Base-by-base conservation (phyloP, 345 rosid genomes). In the Eucalyptus lansdowneana region DNA sequence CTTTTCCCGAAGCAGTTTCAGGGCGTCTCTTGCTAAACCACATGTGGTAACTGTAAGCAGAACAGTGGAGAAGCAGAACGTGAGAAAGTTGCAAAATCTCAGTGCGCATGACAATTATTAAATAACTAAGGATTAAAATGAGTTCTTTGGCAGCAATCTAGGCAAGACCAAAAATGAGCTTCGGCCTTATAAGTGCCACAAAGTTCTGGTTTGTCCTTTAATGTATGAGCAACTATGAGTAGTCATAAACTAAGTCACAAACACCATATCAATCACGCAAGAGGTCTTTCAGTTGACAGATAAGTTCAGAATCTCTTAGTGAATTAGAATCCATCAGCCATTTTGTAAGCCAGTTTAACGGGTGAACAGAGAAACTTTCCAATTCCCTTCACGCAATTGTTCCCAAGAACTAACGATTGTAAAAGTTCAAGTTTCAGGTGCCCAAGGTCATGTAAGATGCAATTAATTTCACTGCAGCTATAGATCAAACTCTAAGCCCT, bases 1-100 rank as follows among this genome's bases (percentile, higher is more conserved):
- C 93, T 95, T 95, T 88, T 97, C 98, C 3, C 98, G 97, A 22
- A 96, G 98, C 89, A 96, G 88, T 91, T 69, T 92, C 88, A 97
- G 89, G 81, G 99, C 99, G 53, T 97, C 98, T 93, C 97, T 96
- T 87, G 99, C 99, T 88, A 97, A 93, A 50, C 96, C 93, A 85
- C 98, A 95, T 1, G 99, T 97, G 24, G 99, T 97, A 81, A 97
- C 99, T 97, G 92, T 21, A 76, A 76, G 83, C 47, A 37, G 9
- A 37, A 19, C 27, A 1, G 27, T 21, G 45, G 81, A 72, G 45
- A 19, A 37, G 83, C 47, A 76, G 83, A 76, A 76, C 47, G 29
- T 60, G 60, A 47, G 37, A 51, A 62, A 56, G 67, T 31, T 19
- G 16, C n/a, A 10, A 53, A 25, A 54, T 50, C 44, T 76, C 83